Conservation (phyloP, 2,329 filamentous ascomycete species). For the Trichophyton verrucosum region DNA sequence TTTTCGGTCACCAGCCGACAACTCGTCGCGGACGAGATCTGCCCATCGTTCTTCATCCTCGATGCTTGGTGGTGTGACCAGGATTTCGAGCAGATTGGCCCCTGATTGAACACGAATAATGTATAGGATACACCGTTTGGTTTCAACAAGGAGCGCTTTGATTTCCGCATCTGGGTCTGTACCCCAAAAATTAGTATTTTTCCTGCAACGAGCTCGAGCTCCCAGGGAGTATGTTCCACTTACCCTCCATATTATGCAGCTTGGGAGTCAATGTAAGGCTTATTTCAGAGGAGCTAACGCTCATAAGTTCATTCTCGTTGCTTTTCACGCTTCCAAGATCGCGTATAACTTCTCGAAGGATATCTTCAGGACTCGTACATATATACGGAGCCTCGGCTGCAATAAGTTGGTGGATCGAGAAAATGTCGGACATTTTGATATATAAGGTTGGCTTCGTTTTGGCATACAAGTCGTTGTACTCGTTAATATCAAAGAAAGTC, state of each 20-base stretch:
- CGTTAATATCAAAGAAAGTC: conserved; percentile 90
- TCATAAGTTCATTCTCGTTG: conserved; percentile 86
- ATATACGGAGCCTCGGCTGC: conserved; percentile 65
- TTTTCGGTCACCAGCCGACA: conserved; percentile 53
- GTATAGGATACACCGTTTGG: conserved; percentile 90
- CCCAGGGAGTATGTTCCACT: conserved; percentile 13
- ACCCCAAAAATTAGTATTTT: conserved; percentile 1
- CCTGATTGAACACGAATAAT: conserved; percentile 95
- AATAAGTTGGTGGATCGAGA: conserved; percentile 84
- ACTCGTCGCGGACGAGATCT: conserved; percentile 67
- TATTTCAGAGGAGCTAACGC: conserved; percentile 76
- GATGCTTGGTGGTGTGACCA: conserved; percentile 72
- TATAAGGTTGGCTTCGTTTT: conserved; percentile 97
- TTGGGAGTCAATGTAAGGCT: conserved; percentile 83
- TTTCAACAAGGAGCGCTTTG: conserved; percentile 94
- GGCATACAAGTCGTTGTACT: conserved; percentile 95
- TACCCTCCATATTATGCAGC: conserved; percentile 68
- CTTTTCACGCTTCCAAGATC: conserved; percentile 92
- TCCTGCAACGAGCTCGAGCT: not conserved
- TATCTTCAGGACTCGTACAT: conserved; percentile 70
- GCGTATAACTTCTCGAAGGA: conserved; percentile 79
- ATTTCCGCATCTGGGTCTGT: conserved; percentile 79
- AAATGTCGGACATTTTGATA: conserved; percentile 97
- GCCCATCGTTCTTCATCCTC: conserved; percentile 90
- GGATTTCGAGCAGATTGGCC: conserved; percentile 81